Base-by-base conservation (phyloP, 306 rosid genomes). In the Argentina anserina region DNA sequence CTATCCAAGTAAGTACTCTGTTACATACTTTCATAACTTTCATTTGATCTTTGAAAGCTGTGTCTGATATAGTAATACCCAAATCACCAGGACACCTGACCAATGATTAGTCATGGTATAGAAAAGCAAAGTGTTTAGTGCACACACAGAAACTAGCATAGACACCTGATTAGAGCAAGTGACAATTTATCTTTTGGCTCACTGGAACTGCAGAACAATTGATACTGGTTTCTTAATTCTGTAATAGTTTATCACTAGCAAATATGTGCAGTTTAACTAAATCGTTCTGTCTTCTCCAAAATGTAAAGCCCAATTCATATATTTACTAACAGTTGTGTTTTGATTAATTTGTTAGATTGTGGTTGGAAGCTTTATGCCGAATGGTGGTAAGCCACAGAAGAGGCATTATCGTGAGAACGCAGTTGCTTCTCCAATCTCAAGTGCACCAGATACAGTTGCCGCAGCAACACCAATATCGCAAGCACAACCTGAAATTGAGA, bases 281-380 rank as follows among this genome's bases (percentile, higher is more conserved):
- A 34, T 20, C 37, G 18, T 47, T 46, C 3, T 0, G n/a, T 67
- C 34, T 9, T 43, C 40, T 67, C 25, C 10, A 47, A 34, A 47
- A n/a, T 13, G 1, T 69, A 10, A 21, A 33, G 4, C 14, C 5
- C 17, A 4, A 36, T 70, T 70, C 20, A 36, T 36, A 34, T 62
- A 20, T 10, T 53, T 36, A 49, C 20, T n/a, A n/a, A 18, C 6
- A 31, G 18, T 9, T 50, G 62, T 68, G 14, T 64, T 63, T 5
- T 15, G 28, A 28, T 25, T 79, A 75, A 52, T 82, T 79, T 69
- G 64, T 41, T 84, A 92, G 96, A 72, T 88, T 77, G 96, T 89
- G 25, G 71, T 89, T 70, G 97, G 96, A 81, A 92, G 96, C 76
- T 92, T 87, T 86, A 63, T 66, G 82, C 85, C 86, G 65, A 69